Conservation (phyloP, 2,329 filamentous ascomycete species). For the Ophiostoma angusticollis region DNA sequence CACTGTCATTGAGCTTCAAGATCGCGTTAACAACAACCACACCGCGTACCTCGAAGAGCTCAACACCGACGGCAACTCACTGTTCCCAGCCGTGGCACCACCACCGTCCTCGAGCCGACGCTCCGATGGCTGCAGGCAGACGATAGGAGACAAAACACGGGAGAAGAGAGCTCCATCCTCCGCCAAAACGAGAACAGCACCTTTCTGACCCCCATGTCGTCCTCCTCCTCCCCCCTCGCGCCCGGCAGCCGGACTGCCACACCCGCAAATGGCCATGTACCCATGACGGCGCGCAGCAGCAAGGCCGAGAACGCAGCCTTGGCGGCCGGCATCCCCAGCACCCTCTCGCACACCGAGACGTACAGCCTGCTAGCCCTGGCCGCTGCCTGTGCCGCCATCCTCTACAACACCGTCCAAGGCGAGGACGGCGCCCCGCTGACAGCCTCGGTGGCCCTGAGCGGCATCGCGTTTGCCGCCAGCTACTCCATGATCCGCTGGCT, state of each 20-base stretch:
- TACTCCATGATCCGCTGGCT: constrained; percentile 91
- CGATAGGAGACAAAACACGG: too few relatives aligned
- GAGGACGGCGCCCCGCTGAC: constrained; percentile 84
- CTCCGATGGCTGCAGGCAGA: too few relatives aligned
- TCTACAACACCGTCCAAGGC: constrained; percentile 68
- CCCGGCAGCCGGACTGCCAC: constrained; percentile 7
- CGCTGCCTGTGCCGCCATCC: constrained; percentile 56
- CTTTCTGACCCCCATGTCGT: too few relatives aligned
- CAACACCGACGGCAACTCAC: too few relatives aligned
- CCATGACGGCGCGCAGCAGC: not conserved
- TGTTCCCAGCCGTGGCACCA: too few relatives aligned
- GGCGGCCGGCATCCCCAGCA: constrained; percentile 10
- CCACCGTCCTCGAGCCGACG: too few relatives aligned
- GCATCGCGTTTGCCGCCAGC: constrained; percentile 66
- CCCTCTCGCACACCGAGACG: constrained; percentile 40
- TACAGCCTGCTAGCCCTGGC: constrained; percentile 48
- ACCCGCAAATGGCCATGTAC: not conserved
- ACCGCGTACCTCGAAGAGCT: too few relatives aligned
- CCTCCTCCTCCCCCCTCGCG: too few relatives aligned
- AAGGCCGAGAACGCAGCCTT: constrained; percentile 7
- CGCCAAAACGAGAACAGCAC: too few relatives aligned
- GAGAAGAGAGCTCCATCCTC: too few relatives aligned
- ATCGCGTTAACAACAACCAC: too few relatives aligned
- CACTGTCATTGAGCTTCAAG: too few relatives aligned
- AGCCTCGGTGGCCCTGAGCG: constrained; percentile 76